Evolutionary conservation across 2,329 filamentous ascomycete genomes (phyloP).

Genomic region (Neocatenulostroma microsporum): DNA sequence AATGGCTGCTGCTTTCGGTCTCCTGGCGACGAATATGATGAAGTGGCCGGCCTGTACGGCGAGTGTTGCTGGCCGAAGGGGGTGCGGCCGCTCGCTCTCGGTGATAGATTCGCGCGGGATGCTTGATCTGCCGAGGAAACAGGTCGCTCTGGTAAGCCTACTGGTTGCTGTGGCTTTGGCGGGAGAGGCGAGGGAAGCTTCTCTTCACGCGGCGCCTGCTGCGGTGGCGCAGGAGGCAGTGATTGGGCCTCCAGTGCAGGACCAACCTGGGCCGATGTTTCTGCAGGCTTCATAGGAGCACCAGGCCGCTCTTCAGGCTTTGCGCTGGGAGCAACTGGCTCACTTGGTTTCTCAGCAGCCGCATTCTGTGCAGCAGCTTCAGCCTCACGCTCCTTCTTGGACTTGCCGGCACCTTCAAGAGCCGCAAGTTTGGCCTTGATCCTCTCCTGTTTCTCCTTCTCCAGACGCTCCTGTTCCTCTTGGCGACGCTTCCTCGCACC

Average conservation of each 20-base stretch:
- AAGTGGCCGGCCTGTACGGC: conserved; percentile 28
- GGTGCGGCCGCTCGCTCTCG: conserved; percentile 15
- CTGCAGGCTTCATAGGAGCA: conserved; percentile 11
- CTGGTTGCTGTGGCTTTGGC: conserved; percentile 12
- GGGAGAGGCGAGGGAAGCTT: conserved; percentile 17
- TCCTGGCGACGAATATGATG: conserved; percentile 35
- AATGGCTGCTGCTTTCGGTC: conserved; percentile 30
- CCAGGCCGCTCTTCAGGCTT: conserved; percentile 10
- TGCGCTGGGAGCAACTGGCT: conserved; percentile 9
- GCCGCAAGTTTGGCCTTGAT: conserved; percentile 29
- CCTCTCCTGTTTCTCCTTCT: conserved; percentile 24
- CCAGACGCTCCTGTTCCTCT: conserved; percentile 24
- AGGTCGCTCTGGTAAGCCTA: conserved; percentile 12
- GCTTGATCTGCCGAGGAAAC: conserved; percentile 11
- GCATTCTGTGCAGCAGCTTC: conserved; percentile 23
- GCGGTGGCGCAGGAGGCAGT: conserved; percentile 9
- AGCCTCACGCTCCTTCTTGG: conserved; percentile 27
- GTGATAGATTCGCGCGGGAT: conserved; percentile 15
- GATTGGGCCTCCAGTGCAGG: conserved; percentile 13
- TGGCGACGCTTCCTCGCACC: conserved; percentile 21
- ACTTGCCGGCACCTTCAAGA: conserved; percentile 26
- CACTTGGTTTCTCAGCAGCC: conserved; percentile 8
- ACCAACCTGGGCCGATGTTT: conserved; percentile 11
- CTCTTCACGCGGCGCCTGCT: conserved; percentile 12
- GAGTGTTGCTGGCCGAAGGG: conserved; percentile 18